Base-by-base conservation (phyloP, 176 grass and related monocot genomes). In the Thalia dealbata region DNA sequence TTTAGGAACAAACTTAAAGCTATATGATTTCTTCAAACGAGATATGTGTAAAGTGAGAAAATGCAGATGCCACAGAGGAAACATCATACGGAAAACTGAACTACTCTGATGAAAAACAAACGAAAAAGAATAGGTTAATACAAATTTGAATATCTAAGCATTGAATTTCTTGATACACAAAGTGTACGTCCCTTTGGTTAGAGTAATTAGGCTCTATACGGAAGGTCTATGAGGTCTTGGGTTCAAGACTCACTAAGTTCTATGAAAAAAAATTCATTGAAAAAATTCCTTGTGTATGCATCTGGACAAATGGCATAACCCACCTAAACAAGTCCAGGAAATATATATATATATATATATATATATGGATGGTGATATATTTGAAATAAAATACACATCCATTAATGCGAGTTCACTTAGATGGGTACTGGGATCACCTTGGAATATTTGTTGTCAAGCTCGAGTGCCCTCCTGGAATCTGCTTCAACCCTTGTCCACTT, bases 381-480 rank as follows among this genome's bases (percentile, higher is more conserved):
- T 38, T 38, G 3, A 38, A 38, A 38, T 38, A 38, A 38, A 1
- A 38, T 38, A 38, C 32, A 38, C 4, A 38, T 38, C 32, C 32
- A 64, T 3, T 2, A 12, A 21, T 23, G 27, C 23, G 38, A 68
- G 21, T 12, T 6, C 28, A 68, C 42, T 8, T 32, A 68, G 19
- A 68, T 27, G 19, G 44, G 14, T 43, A 76, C 23, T 27, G 19
- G 44, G n/a, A 51, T 78, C 28, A 96, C 93, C 93, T 92, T 92
- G 62, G 89, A 82, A 41, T 87, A 96, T 72, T 83, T 85, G 73
- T 42, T 85, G 65, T 92, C 93, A 73, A 90, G 83, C 76, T 78
- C 69, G 61, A 96, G 80, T 78, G 93, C 89, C 22, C 7, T 88
- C 83, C 87, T 90, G 72, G 89, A 96, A 72, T 96, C 87, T 78